Percentiles rank a stretch among this genome's conserved stretches.
These are phyloP conservation scores for Canavalia gladiata DNA, from an alignment of 306 rosid genomes.

Conservation along the genomic window DNA sequence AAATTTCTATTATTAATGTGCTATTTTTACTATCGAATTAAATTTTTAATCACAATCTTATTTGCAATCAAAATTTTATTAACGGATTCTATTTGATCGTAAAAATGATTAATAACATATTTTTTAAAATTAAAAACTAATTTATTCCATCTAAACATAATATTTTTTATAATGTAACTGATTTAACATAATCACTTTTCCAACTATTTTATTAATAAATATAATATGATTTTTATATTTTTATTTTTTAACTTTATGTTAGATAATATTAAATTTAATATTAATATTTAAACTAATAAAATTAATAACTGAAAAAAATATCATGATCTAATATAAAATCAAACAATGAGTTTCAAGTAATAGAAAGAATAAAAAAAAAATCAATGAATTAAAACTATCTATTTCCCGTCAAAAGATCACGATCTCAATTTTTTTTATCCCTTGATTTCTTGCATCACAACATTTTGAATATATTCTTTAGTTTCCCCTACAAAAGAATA, in stretches of 20 bases:
- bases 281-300: neutral
- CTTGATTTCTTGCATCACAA: slow-evolving; percentile 51
- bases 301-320: neutral
- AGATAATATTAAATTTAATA: neutral
- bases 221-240: too few species aligned
- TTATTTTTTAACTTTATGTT: neutral
- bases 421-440: slow-evolving; percentile 40
- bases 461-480: slow-evolving; percentile 53
- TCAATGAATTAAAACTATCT: neutral
- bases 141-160: too few species aligned
- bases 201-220: neutral
- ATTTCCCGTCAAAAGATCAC: neutral
- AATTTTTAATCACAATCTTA: too few species aligned
- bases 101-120: too few species aligned
- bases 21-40: too few species aligned
- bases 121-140: too few species aligned
- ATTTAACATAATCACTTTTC: neutral
- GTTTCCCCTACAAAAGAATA: slow-evolving; percentile 52
- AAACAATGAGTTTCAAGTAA: neutral
- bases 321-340: neutral
- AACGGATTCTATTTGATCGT: too few species aligned
- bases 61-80: too few species aligned
- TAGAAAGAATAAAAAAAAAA: neutral
- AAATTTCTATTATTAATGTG: too few species aligned
- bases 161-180: too few species aligned